phyloP scores from a whole-genome alignment of 2,329 filamentous ascomycete genomes.

The Teratosphaeria destructans region DNA sequence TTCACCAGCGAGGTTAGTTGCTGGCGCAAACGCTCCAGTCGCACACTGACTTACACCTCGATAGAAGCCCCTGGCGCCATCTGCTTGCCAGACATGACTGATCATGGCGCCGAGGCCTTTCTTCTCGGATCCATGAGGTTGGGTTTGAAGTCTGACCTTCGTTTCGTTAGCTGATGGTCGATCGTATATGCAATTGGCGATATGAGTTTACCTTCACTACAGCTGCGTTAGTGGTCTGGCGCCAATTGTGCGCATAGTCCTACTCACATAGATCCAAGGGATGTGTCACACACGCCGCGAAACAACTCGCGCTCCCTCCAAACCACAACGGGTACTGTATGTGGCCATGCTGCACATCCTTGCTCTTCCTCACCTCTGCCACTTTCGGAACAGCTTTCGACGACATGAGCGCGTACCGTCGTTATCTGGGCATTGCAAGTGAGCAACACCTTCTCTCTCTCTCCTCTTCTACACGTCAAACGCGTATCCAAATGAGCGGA shows the following conservation, averaged over 20 bases:
- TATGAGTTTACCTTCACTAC: constrained; percentile 33
- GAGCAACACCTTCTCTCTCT: constrained; percentile 1
- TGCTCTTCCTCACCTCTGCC: constrained; percentile 27
- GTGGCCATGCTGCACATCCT: constrained; percentile 30
- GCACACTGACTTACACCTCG: constrained; percentile 49
- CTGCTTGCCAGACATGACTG: constrained; percentile 62
- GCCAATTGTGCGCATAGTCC: neutral
- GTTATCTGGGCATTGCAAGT: constrained; percentile 23
- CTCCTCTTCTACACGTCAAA: neutral
- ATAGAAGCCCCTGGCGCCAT: constrained; percentile 76
- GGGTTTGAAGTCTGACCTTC: constrained; percentile 27
- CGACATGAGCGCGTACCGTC: constrained; percentile 27
- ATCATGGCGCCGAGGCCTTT: constrained; percentile 81
- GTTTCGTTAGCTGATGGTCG: neutral
- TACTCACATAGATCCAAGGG: constrained; percentile 77
- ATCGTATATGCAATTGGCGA: neutral
- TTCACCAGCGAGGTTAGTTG: constrained; percentile 20
- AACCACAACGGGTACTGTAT: constrained; percentile 62
- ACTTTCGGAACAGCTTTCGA: constrained; percentile 11
- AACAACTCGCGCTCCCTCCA: constrained; percentile 84
- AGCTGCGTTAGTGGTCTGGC: constrained; percentile 19
- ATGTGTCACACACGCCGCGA: constrained; percentile 86
- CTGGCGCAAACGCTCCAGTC: neutral
- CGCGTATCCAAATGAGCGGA: neutral
- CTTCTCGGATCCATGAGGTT: constrained; percentile 57